Evolutionary conservation across 345 rosid species (phyloP).

Genomic region (Acer campestre): DNA sequence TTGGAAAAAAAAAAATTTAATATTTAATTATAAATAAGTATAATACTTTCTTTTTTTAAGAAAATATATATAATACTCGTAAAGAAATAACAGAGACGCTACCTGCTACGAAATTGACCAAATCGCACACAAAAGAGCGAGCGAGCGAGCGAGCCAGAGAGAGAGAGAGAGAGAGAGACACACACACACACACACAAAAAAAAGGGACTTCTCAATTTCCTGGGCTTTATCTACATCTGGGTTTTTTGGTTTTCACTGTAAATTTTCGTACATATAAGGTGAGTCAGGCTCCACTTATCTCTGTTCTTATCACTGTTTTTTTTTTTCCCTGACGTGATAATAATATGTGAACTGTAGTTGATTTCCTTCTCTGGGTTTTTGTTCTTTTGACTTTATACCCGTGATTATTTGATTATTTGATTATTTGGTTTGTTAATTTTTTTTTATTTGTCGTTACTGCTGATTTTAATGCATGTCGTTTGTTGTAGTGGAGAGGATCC

Average conservation of each 20-base stretch:
- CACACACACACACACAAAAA: background rate
- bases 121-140: background rate
- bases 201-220: background rate
- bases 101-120: constrained; percentile 18
- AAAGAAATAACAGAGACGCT: background rate
- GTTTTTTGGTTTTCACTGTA: background rate
- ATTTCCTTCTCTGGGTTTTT: background rate
- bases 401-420: constrained; percentile 15
- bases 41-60: too few relatives aligned
- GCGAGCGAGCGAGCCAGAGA: background rate
- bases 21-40: too few relatives aligned
- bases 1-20: background rate
- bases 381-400: background rate
- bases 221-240: constrained; percentile 2
- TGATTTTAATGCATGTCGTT: background rate
- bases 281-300: background rate
- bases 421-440: background rate
- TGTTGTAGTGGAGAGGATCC: background rate
- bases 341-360: background rate
- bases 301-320: background rate
- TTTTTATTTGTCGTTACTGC: background rate
- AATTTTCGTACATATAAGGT: constrained; percentile 14
- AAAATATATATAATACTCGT: background rate
- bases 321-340: background rate
- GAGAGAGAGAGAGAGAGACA: background rate